Evolutionary conservation across 495 filamentous ascomycete genomes (phyloP), one percentile per base, ranked within the genome.

Genomic region (Aspergillus indologenus): DNA sequence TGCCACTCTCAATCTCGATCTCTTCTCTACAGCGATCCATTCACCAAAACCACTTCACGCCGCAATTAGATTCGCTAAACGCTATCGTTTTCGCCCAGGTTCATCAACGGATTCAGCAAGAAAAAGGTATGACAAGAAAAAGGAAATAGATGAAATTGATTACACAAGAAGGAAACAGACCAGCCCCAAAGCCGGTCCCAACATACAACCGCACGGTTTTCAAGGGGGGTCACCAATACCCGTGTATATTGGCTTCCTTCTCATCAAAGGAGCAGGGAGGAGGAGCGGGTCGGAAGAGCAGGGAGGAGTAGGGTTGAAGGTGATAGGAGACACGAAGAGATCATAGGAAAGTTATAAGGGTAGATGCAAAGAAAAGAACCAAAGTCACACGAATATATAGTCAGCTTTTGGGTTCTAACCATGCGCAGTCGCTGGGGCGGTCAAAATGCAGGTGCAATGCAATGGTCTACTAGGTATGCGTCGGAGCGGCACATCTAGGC

Each of bases 401-500:
- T 61, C 61, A n/a, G 53, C 31, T 40, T 26, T 29, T 22, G 56
- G 52, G 47, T 52, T 58, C 48, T 52, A 59, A 59, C 53, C 60
- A 56, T 58, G 55, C 50, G 45, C 44, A 55, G 52, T 19, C 56
- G 60, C 60, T 62, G 45, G 52, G 53, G 53, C 59, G 47, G 42
- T 59, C 57, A 61, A 61, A 43, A 40, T 62, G 55, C 56, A 47
- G 51, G 54, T 61, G 59, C 53, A 56, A 61, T 55, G 34, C 45
- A 42, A 54, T 60, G 60, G n/a, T n/a, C 58, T 57, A 34, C 40
- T 45, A 18, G 59, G 49, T 67, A 64, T 67, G 50, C 19, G 29
- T 5, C 9, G 26, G 26, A 3, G 56, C 1, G 42, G 31, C 12
- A 24, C 17, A 40, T 65, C 56, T 75, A 79, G 56, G 72, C 73